Percentiles rank a stretch among this genome's conserved stretches.
phyloP scores from a whole-genome alignment of 352 stramenopile genomes.

The Phytophthora kernoviae region DNA sequence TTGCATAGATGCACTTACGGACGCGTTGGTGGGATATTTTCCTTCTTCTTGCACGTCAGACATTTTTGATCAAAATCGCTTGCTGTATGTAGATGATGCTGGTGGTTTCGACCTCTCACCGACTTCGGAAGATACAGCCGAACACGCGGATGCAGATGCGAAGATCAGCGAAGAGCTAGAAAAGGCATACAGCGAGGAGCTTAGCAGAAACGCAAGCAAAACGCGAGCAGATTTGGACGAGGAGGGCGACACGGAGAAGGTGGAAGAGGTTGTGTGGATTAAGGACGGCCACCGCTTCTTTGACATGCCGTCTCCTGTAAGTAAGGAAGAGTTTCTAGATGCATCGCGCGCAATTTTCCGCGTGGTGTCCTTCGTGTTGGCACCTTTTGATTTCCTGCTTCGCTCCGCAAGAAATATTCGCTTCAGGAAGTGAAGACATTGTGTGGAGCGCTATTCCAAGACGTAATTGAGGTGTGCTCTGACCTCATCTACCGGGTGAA shows the following conservation, averaged over 20 bases:
- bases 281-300: conserved; percentile 71
- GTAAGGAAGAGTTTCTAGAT: conserved; percentile 69
- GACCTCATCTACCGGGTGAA: conserved; percentile 84
- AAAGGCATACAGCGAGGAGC: conserved; percentile 49
- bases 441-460: conserved; percentile 78
- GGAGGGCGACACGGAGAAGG: conserved; percentile 25
- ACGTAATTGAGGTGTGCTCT: conserved; percentile 86
- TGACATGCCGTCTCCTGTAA: conserved; percentile 78
- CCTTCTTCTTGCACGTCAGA: conserved; percentile 39
- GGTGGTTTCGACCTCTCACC: conserved; percentile 70
- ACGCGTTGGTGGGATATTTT: conserved; percentile 43
- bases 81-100: conserved; percentile 50
- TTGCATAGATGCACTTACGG: conserved; percentile 41
- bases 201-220: conserved; percentile 46
- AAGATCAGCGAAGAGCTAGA: conserved; percentile 34
- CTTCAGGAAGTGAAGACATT: conserved; percentile 77
- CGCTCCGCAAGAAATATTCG: conserved; percentile 59
- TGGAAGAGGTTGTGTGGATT: conserved; percentile 55
- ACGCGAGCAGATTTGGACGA: conserved; percentile 21
- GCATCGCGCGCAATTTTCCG: conserved; percentile 73
- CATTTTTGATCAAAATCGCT: conserved; percentile 51
- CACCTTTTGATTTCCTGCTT: conserved; percentile 74
- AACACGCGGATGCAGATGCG: conserved; percentile 5
- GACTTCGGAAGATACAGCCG: conserved; percentile 5
- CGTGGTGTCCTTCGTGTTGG: conserved; percentile 81